These are phyloP conservation scores for Hapsidospora chrysogenum DNA, from an alignment of 495 filamentous ascomycete genomes.

Conservation along the genomic window DNA sequence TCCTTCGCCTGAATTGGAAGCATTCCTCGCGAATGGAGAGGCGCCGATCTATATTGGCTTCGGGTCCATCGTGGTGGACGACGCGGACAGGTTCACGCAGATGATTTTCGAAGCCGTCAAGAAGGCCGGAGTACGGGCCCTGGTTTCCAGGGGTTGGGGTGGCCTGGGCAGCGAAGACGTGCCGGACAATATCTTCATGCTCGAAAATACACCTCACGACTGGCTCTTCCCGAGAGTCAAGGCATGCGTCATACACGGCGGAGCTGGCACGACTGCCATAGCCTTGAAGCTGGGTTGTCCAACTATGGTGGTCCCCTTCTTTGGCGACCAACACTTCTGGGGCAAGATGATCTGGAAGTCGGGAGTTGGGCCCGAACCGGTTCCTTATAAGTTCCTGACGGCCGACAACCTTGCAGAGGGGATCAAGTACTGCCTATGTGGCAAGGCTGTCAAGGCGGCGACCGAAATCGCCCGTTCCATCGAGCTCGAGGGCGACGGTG, in stretches of 20 bases:
- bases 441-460: slow-evolving; percentile 38
- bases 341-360: slow-evolving; percentile 51
- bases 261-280: slow-evolving; percentile 50
- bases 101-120: slow-evolving; percentile 47
- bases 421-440: slow-evolving; percentile 46
- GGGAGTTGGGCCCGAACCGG: slow-evolving; percentile 49
- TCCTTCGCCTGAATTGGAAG: slow-evolving; percentile 41
- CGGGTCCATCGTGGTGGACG: slow-evolving; percentile 52
- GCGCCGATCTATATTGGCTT: slow-evolving; percentile 51
- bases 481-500: slow-evolving; percentile 54
- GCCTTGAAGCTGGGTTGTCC: slow-evolving; percentile 46
- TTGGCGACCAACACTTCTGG: slow-evolving; percentile 72
- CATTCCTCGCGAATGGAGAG: slow-evolving; percentile 43
- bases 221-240: slow-evolving; percentile 47
- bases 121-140: slow-evolving; percentile 39
- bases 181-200: slow-evolving; percentile 42
- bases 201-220: slow-evolving; percentile 52
- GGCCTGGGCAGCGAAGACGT: slow-evolving; percentile 40
- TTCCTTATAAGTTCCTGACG: slow-evolving; percentile 56
- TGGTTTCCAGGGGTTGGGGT: slow-evolving; percentile 53
- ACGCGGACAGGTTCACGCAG: slow-evolving; percentile 41
- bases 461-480: slow-evolving; percentile 44
- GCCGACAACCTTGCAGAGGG: slow-evolving; percentile 45
- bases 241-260: slow-evolving; percentile 48
- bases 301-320: slow-evolving; percentile 53